phyloP scores from a whole-genome alignment of 1,284 basidiomycete genomes.

The Ceratobasidium sp. region DNA sequence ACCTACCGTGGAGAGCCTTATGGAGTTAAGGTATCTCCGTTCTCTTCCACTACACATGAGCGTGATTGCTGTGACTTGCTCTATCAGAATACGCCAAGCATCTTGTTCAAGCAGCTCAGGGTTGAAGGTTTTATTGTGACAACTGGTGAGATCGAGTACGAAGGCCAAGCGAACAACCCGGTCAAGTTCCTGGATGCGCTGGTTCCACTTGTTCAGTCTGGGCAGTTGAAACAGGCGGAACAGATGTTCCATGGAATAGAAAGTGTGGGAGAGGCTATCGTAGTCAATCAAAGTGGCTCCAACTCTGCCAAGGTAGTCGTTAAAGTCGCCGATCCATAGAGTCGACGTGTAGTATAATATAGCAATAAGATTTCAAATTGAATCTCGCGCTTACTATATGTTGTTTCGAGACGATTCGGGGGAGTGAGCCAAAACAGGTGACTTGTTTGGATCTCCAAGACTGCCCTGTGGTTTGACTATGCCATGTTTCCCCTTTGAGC shows the following conservation, averaged over 20 bases:
- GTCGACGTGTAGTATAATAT: neutral
- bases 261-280: constrained; percentile 15
- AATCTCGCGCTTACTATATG: neutral
- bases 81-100: constrained; percentile 50
- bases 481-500: no score
- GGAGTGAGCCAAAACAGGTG: neutral
- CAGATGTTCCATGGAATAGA: constrained; percentile 44
- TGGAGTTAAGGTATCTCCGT: constrained; percentile 46
- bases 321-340: constrained; percentile 19
- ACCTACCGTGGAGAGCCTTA: constrained; percentile 48
- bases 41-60: no score
- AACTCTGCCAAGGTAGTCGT: constrained; percentile 42
- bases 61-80: no score
- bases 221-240: constrained; percentile 44
- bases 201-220: constrained; percentile 43
- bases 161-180: constrained; percentile 14
- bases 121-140: constrained; percentile 52
- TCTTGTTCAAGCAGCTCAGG: constrained; percentile 49
- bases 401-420: neutral
- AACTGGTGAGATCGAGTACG: constrained; percentile 48
- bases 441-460: neutral
- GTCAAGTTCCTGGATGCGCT: constrained; percentile 43
- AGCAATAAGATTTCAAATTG: neutral
- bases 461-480: neutral
- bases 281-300: neutral